Percentiles rank a stretch among this genome's conserved stretches.
Conservation (phyloP, 495 filamentous ascomycete species). For the Aspergillus diversus region DNA sequence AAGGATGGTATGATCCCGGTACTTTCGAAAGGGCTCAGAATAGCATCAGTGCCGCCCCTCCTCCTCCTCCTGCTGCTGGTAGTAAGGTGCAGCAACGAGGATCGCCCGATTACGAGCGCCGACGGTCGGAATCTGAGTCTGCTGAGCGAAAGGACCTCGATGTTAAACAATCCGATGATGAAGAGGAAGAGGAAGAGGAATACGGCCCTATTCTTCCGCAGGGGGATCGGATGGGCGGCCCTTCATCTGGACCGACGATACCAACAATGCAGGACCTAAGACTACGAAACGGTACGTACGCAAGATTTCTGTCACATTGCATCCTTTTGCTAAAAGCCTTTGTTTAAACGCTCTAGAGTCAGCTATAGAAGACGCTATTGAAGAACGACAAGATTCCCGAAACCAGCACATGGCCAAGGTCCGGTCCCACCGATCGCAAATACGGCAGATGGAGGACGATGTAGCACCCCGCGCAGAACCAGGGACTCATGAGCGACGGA, state of each 20-base stretch:
- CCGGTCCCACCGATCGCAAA: conserved; percentile 37
- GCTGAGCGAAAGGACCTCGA: conserved; percentile 17
- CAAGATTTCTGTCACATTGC: not conserved
- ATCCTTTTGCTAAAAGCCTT: not conserved
- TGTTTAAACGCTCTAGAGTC: conserved; percentile 44
- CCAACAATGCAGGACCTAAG: conserved; percentile 77
- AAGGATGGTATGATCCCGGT: conserved; percentile 89
- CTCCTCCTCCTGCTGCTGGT: not conserved
- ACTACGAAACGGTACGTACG: conserved; percentile 59
- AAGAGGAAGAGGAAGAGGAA: conserved; percentile 62
- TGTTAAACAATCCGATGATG: conserved; percentile 35
- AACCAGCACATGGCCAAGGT: conserved; percentile 62
- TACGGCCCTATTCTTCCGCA: conserved; percentile 74
- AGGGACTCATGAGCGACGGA: conserved; percentile 78
- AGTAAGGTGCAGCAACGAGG: conserved; percentile 17
- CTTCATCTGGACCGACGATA: conserved; percentile 67
- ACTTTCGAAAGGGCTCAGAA: conserved; percentile 57
- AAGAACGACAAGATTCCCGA: conserved; percentile 57
- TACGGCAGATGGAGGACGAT: conserved; percentile 63
- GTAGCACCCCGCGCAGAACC: conserved; percentile 81
- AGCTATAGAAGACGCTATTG: conserved; percentile 55
- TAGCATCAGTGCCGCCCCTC: conserved; percentile 22
- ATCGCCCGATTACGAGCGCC: conserved; percentile 33
- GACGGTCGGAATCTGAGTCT: not conserved
- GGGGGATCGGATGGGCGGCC: conserved; percentile 6